These are phyloP conservation scores for Globisporangium mamillatum DNA, from an alignment of 352 stramenopile genomes.

Conservation along the genomic window DNA sequence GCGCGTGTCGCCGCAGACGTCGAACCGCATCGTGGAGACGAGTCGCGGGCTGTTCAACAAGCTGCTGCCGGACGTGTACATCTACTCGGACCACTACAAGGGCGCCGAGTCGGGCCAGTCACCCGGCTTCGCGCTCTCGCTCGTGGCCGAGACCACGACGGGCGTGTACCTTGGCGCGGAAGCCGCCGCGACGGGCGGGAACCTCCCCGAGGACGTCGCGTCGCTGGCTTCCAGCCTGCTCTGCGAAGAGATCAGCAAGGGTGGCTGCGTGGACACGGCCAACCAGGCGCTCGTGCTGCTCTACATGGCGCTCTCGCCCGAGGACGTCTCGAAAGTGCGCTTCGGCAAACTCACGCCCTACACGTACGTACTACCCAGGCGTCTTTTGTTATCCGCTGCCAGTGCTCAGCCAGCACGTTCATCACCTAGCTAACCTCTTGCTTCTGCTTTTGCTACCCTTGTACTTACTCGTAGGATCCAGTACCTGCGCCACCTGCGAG, in stretches of 20 bases:
- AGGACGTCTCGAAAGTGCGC: conserved; percentile 96
- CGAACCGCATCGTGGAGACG: conserved; percentile 97
- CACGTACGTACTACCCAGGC: conserved; percentile 39
- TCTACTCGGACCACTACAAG: conserved; percentile 99
- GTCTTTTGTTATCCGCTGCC: background rate
- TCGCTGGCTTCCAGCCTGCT: conserved; percentile 91
- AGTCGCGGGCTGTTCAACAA: conserved; percentile 97
- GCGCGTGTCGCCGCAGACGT: conserved; percentile 95
- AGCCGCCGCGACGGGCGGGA: conserved; percentile 75
- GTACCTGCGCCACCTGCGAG: conserved; percentile 86
- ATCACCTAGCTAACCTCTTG: background rate
- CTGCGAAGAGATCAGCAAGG: conserved; percentile 95
- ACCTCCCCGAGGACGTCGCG: conserved; percentile 96
- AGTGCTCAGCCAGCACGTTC: background rate
- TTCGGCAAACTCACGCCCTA: conserved; percentile 87
- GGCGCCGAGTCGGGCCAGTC: conserved; percentile 84
- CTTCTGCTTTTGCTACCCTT: background rate
- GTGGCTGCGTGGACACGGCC: conserved; percentile 93
- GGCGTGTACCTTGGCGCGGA: conserved; percentile 94
- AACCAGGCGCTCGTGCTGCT: conserved; percentile 96
- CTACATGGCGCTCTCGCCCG: conserved; percentile 97
- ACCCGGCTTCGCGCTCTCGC: conserved; percentile 90
- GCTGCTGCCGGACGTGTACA: conserved; percentile 99
- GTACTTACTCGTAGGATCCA: conserved; percentile 53
- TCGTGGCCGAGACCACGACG: conserved; percentile 98